These are phyloP conservation scores for Adansonia digitata DNA, from an alignment of 345 rosid genomes.

Conservation along the genomic window DNA sequence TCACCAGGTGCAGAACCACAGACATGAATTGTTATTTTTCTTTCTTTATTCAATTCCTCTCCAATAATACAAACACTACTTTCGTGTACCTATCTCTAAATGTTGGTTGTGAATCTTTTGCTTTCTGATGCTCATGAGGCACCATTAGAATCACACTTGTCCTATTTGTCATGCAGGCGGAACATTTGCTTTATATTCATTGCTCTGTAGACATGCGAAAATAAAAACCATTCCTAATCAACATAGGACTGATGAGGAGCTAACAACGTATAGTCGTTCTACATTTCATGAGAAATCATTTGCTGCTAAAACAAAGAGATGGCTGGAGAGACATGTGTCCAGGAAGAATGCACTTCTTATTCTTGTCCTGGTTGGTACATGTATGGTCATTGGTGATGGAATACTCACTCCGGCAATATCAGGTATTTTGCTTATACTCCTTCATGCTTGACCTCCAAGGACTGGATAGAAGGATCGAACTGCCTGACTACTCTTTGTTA, in stretches of 20 bases:
- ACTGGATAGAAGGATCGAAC: background rate
- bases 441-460: background rate
- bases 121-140: background rate
- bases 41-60: background rate
- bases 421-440: constrained; percentile 35
- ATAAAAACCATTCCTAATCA: constrained; percentile 90
- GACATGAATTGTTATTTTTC: background rate
- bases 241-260: constrained; percentile 84
- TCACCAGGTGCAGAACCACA: background rate
- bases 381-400: constrained; percentile 97
- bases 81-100: background rate
- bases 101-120: background rate
- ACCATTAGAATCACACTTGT: background rate
- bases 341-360: constrained; percentile 67
- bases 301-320: constrained; percentile 79
- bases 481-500: background rate
- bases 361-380: constrained; percentile 84
- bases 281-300: constrained; percentile 66
- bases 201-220: constrained; percentile 95
- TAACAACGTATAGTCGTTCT: constrained; percentile 90
- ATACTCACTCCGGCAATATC: constrained; percentile 98
- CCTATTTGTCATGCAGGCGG: constrained; percentile 55
- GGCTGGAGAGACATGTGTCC: constrained; percentile 59
- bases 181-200: constrained; percentile 86
- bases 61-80: background rate